These are phyloP conservation scores for Clitoria ternatea DNA, from an alignment of 306 rosid genomes.

Conservation along the genomic window DNA sequence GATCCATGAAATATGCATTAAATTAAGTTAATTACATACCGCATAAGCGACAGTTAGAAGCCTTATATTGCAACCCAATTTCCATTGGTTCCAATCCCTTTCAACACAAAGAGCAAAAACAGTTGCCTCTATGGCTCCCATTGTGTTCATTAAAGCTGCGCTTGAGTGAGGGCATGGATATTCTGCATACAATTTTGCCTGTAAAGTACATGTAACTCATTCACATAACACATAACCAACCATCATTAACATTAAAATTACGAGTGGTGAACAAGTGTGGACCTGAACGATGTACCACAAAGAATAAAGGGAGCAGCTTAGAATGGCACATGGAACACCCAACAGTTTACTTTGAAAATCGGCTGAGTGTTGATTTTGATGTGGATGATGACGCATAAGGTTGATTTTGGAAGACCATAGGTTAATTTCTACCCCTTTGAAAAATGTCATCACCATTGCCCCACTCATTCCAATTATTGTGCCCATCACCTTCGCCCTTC, in stretches of 20 bases:
- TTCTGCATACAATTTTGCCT: constrained; percentile 42
- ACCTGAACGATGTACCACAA: constrained; percentile 49
- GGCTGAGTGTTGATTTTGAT: not conserved
- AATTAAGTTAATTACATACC: constrained; percentile 3
- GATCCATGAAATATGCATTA: not conserved
- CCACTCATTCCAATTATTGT: constrained; percentile 39
- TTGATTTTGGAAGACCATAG: constrained; percentile 28
- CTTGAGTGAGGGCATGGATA: constrained; percentile 36
- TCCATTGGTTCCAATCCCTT: constrained; percentile 33
- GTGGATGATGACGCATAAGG: constrained; percentile 34
- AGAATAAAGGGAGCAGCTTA: constrained; percentile 24
- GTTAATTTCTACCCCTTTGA: constrained; percentile 39
- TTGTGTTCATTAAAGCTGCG: constrained; percentile 32
- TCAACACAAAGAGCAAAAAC: constrained; percentile 19
- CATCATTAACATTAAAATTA: too few species aligned
- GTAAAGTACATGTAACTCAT: not conserved
- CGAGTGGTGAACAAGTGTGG: too few species aligned
- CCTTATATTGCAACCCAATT: constrained; percentile 28
- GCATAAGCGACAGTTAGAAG: constrained; percentile 31
- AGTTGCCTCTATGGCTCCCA: constrained; percentile 1
- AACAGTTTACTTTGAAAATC: not conserved
- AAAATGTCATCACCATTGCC: constrained; percentile 44
- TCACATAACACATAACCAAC: too few species aligned
- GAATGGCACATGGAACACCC: constrained; percentile 23
- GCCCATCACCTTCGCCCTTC: constrained; percentile 47